Evolutionary conservation across 208 protist species (phyloP).

Genomic region (Vickermania ingenoplastis): DNA sequence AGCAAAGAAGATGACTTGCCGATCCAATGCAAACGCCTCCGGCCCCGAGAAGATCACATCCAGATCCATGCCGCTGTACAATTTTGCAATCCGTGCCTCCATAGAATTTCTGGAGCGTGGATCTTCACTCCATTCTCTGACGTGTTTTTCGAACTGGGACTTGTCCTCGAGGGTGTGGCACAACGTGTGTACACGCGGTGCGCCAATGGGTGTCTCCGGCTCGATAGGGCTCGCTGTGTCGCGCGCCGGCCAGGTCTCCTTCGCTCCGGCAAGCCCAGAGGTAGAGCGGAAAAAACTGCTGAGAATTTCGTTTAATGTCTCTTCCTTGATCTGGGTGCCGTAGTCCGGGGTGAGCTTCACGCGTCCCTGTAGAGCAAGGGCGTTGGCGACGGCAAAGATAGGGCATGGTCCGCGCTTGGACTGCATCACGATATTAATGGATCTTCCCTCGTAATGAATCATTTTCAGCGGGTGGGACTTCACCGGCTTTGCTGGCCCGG

Average conservation of each 20-base stretch:
- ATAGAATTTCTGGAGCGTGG: neutral
- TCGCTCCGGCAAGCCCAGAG: neutral
- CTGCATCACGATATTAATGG: constrained; percentile 24
- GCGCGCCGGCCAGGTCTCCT: neutral
- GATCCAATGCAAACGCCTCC: constrained; percentile 32
- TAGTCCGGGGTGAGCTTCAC: constrained; percentile 10
- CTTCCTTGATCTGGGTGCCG: neutral
- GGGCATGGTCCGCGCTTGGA: constrained; percentile 30
- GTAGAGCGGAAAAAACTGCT: neutral
- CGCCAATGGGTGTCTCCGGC: neutral
- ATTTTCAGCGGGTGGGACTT: constrained; percentile 22
- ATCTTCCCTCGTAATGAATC: constrained; percentile 12
- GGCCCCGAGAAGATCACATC: constrained; percentile 28
- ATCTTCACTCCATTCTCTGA: neutral
- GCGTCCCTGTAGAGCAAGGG: constrained; percentile 14
- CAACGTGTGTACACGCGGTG: neutral
- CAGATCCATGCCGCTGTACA: constrained; percentile 39
- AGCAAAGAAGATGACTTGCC: constrained; percentile 26
- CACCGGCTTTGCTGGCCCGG: neutral
- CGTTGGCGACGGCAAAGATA: constrained; percentile 31
- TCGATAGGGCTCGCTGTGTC: neutral
- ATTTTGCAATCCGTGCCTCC: constrained; percentile 8
- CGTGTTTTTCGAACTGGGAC: neutral
- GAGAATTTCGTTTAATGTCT: neutral
- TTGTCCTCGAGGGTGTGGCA: neutral